Evolutionary conservation across 208 protist species (phyloP).

Genomic region (Leishmania guyanensis): DNA sequence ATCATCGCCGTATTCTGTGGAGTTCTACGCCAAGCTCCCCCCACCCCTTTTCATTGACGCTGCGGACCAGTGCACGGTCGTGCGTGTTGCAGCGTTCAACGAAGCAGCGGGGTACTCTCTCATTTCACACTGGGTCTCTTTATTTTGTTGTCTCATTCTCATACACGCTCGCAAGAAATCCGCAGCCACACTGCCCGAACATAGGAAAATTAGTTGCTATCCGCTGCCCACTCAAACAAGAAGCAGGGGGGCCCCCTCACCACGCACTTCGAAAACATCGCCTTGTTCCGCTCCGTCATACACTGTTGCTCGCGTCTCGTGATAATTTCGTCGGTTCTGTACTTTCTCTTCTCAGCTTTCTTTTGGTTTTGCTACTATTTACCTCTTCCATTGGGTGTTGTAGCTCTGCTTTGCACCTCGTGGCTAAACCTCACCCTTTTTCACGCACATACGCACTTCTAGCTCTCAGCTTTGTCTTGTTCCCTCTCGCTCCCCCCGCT

Average conservation of each 20-base stretch:
- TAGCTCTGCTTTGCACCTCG: neutral
- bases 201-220: neutral
- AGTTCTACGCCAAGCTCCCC: neutral
- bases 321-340: no score
- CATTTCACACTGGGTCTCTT: neutral
- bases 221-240: neutral
- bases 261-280: neutral
- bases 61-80: neutral
- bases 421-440: neutral
- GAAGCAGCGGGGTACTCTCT: neutral
- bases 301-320: no score
- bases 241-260: neutral
- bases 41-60: neutral
- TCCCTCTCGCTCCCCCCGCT: neutral
- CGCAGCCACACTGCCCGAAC: neutral
- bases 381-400: neutral
- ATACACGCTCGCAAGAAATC: neutral
- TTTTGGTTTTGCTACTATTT: no score
- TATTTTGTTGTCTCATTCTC: neutral
- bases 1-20: neutral
- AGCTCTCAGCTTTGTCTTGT: neutral
- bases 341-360: neutral
- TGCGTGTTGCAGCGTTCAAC: neutral
- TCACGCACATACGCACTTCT: neutral
- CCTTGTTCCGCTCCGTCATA: neutral